A percentile compares a stretch with the other conserved stretches of the same genome.
Evolutionary conservation across 345 rosid species (phyloP).

Genomic region (Hevea brasiliensis): DNA sequence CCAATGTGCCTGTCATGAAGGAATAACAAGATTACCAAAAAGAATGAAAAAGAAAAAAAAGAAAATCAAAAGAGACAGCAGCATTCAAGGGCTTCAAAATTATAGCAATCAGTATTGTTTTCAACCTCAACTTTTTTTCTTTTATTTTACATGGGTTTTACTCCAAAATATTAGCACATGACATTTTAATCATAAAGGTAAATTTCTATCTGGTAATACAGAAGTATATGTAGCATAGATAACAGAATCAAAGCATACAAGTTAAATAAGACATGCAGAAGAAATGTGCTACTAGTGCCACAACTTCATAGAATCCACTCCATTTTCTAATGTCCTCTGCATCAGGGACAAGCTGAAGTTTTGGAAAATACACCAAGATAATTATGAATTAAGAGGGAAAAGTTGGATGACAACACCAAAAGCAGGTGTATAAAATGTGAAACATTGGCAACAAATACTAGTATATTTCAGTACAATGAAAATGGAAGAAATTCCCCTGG

Average conservation of each 20-base stretch:
- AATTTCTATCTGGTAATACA: background rate
- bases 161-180: background rate
- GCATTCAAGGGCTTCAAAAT: background rate
- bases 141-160: background rate
- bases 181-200: background rate
- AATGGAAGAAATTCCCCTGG: conserved; percentile 2
- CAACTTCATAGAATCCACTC: background rate
- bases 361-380: background rate
- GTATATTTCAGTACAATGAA: background rate
- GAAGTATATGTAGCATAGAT: background rate
- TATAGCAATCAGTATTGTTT: background rate
- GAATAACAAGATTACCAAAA: background rate
- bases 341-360: background rate
- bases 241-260: background rate
- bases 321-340: background rate
- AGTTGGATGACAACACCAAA: background rate
- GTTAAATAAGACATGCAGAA: background rate
- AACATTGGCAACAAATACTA: background rate
- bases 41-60: background rate
- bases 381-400: background rate
- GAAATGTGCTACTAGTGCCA: background rate
- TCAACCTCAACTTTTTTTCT: background rate
- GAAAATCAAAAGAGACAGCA: background rate
- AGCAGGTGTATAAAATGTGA: background rate
- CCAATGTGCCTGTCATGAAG: conserved; percentile 47